Conservation (phyloP, 2,329 filamentous ascomycete species). For the Fusarium pseudocircinatum region DNA sequence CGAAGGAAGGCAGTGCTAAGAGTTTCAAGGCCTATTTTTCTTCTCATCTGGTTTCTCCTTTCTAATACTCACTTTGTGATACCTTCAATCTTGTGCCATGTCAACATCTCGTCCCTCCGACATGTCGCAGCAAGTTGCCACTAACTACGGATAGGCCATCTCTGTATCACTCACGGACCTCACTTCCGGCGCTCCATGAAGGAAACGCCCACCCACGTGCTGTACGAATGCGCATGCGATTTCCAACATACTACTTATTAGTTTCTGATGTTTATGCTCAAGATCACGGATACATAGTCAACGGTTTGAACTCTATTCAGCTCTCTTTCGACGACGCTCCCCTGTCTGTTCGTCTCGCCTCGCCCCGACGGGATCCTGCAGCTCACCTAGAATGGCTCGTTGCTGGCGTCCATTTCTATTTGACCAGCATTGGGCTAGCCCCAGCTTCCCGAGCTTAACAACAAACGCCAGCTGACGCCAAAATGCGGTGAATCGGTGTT, state of each 20-base stretch:
- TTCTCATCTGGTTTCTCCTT: not conserved
- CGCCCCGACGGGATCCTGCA: slow-evolving; percentile 36
- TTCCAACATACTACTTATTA: not conserved
- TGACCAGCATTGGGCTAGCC: slow-evolving; percentile 31
- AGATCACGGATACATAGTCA: not conserved
- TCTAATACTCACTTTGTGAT: not conserved
- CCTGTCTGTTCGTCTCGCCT: slow-evolving; percentile 33
- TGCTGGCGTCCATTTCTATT: slow-evolving; percentile 23
- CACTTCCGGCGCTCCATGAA: not conserved
- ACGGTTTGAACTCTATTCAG: not conserved
- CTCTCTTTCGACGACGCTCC: slow-evolving; percentile 12
- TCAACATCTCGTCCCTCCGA: not conserved
- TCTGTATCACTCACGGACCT: slow-evolving; percentile 19
- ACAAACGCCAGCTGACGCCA: slow-evolving; percentile 38
- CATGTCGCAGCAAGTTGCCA: slow-evolving; percentile 11
- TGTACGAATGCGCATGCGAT: not conserved
- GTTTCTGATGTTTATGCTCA: not conserved
- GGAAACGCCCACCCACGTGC: not conserved
- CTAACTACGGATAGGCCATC: slow-evolving; percentile 1
- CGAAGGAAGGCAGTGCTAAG: slow-evolving; percentile 9
- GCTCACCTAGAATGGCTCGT: slow-evolving; percentile 39
- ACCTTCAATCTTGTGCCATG: not conserved
- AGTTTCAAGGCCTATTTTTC: not conserved
- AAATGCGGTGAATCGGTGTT: slow-evolving; percentile 45
- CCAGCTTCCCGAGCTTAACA: slow-evolving; percentile 35